A percentile compares a stretch with the other conserved stretches of the same genome.
Conservation (phyloP, 129 eudicot species). For the Silybum marianum region DNA sequence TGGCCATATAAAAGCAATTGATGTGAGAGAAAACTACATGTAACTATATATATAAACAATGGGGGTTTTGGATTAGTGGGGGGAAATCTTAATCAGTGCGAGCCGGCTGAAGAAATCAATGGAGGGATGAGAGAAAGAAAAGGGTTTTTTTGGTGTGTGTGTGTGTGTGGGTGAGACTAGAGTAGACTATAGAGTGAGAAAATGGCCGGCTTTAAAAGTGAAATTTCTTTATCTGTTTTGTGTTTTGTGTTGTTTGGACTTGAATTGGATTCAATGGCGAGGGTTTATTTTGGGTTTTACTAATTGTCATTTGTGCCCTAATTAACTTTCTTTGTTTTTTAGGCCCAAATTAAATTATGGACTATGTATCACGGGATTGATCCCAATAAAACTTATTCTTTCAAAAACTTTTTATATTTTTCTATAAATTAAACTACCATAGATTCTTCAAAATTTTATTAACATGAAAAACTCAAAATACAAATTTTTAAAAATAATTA, state of each 20-base stretch:
- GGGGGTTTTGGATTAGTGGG: background rate
- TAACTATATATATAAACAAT: background rate
- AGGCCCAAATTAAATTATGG: conserved; percentile 30
- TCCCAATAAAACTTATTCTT: background rate
- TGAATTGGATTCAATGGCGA: conserved; percentile 3
- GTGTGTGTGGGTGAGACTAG: no score
- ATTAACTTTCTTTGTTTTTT: background rate
- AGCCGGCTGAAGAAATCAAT: conserved; percentile 40
- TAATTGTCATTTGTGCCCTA: conserved; percentile 35
- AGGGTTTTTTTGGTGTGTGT: background rate
- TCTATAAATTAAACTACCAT: no score
- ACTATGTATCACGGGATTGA: conserved; percentile 17
- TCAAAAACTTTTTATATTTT: background rate
- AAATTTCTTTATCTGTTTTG: conserved; percentile 32
- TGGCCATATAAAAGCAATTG: conserved; percentile 10
- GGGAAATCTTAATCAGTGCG: conserved; percentile 5
- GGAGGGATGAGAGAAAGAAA: background rate
- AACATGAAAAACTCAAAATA: no score
- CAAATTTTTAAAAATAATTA: no score
- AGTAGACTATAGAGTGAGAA: background rate
- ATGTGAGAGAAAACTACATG: conserved; percentile 4
- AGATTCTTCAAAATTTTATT: no score
- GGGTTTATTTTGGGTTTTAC: conserved; percentile 16
- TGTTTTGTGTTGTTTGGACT: conserved; percentile 35
- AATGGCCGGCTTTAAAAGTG: conserved; percentile 33